Evolutionary conservation across 2,329 filamentous ascomycete genomes (phyloP).

Genomic region (Calonectria pseudoturangicola): DNA sequence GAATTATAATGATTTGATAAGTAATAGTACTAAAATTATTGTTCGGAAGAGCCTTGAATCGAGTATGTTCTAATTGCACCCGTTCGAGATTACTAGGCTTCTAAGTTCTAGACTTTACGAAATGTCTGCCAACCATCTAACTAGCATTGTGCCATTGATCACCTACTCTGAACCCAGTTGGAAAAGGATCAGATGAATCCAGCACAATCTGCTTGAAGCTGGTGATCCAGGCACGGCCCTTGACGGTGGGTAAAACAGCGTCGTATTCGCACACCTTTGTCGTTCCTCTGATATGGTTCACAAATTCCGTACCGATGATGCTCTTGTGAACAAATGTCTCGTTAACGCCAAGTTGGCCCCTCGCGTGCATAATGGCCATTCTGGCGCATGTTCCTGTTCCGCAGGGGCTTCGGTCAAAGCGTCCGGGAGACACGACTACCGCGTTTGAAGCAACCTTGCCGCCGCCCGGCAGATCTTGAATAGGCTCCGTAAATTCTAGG

Average conservation of each 20-base stretch:
- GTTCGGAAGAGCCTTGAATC: no score
- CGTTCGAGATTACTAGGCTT: no score
- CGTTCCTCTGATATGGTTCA: constrained; percentile 31
- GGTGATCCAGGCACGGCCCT: constrained; percentile 37
- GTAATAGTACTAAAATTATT: no score
- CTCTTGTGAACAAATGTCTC: constrained; percentile 4
- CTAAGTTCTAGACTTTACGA: not conserved
- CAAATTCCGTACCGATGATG: constrained; percentile 58
- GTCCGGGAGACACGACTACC: constrained; percentile 64
- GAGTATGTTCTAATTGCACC: no score
- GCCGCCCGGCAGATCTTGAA: constrained; percentile 44
- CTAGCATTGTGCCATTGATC: constrained; percentile 9
- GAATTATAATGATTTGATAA: no score
- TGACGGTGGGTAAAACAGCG: constrained; percentile 21
- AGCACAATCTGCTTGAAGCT: constrained; percentile 36
- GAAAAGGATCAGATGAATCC: constrained; percentile 33
- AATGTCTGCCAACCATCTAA: not conserved
- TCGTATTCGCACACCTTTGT: constrained; percentile 30
- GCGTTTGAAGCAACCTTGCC: constrained; percentile 55
- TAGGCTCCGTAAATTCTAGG: constrained; percentile 60
- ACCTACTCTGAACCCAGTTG: constrained; percentile 27
- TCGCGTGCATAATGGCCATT: constrained; percentile 63
- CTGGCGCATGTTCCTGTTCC: constrained; percentile 66
- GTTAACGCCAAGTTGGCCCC: constrained; percentile 57
- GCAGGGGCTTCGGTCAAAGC: constrained; percentile 66